Evolutionary conservation across 495 filamentous ascomycete species (phyloP).

Genomic region (Penicillium cosmopolitanum): DNA sequence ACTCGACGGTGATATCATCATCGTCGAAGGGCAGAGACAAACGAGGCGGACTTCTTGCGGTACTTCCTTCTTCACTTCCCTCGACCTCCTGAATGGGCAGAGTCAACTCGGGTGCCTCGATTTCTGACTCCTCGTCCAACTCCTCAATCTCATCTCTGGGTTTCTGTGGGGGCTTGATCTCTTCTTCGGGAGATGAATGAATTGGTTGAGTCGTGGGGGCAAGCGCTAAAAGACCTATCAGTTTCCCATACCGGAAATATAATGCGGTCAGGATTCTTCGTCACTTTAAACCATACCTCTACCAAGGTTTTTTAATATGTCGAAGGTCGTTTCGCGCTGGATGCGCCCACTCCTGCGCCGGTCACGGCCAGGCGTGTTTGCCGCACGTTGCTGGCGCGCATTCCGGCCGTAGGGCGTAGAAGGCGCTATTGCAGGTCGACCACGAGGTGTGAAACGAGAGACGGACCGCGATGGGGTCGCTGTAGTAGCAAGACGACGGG

Average conservation of each 20-base stretch:
- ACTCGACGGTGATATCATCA: constrained; percentile 73
- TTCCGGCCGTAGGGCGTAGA: constrained; percentile 75
- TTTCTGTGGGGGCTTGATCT: constrained; percentile 30
- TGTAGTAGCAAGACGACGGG: constrained; percentile 39
- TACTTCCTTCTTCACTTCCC: constrained; percentile 49
- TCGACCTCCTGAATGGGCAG: constrained; percentile 64
- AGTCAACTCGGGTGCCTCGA: constrained; percentile 66
- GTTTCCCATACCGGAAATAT: background rate
- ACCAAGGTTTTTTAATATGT: constrained; percentile 68
- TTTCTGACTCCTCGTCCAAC: constrained; percentile 66
- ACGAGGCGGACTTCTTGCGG: constrained; percentile 61
- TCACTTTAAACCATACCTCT: constrained; percentile 41
- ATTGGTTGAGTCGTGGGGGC: constrained; percentile 61
- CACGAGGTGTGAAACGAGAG: constrained; percentile 42
- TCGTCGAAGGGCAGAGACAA: constrained; percentile 66
- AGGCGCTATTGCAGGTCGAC: constrained; percentile 44
- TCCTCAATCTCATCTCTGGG: constrained; percentile 53
- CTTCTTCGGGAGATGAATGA: constrained; percentile 59
- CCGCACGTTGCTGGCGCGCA: constrained; percentile 73
- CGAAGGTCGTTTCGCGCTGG: constrained; percentile 76
- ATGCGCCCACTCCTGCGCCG: constrained; percentile 67
- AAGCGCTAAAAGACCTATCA: constrained; percentile 43
- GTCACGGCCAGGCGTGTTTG: constrained; percentile 71
- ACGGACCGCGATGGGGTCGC: constrained; percentile 42
- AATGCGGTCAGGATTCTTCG: background rate